phyloP scores from a whole-genome alignment of 2,329 filamentous ascomycete genomes.

The Botrytis cinerea region DNA sequence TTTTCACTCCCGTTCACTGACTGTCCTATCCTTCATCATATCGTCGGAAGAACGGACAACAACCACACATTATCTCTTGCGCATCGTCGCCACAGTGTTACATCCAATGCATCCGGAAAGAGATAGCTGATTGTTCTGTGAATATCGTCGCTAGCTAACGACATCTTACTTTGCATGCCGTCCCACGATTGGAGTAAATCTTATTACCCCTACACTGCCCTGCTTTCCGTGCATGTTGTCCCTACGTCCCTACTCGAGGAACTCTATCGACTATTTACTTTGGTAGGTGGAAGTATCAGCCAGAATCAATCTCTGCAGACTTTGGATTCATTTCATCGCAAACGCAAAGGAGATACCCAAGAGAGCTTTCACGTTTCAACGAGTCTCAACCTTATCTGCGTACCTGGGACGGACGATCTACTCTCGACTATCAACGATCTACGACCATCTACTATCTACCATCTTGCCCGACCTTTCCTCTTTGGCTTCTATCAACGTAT shows the following conservation, averaged over 20 bases:
- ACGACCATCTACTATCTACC: background rate
- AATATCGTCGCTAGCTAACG: constrained; percentile 9
- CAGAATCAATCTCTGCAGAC: background rate
- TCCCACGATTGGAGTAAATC: background rate
- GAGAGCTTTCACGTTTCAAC: background rate
- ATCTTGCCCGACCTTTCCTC: background rate
- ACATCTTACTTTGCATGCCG: background rate
- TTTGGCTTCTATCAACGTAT: constrained; percentile 3
- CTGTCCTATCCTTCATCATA: background rate
- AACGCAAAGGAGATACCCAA: background rate
- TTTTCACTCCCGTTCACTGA: background rate
- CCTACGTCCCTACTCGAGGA: background rate
- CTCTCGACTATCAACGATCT: background rate
- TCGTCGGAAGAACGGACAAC: constrained; percentile 1
- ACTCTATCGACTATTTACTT: background rate
- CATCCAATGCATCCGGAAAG: background rate
- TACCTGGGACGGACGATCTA: background rate
- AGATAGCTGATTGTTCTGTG: constrained; percentile 3
- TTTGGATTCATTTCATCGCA: background rate
- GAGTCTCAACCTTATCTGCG: background rate
- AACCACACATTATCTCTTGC: background rate
- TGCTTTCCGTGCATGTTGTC: background rate
- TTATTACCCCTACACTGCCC: background rate
- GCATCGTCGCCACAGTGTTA: background rate
- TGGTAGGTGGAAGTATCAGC: background rate